A percentile compares a stretch with the other conserved stretches of the same genome.
phyloP scores from a whole-genome alignment of 2,329 filamentous ascomycete species.

The Alternaria triticina region DNA sequence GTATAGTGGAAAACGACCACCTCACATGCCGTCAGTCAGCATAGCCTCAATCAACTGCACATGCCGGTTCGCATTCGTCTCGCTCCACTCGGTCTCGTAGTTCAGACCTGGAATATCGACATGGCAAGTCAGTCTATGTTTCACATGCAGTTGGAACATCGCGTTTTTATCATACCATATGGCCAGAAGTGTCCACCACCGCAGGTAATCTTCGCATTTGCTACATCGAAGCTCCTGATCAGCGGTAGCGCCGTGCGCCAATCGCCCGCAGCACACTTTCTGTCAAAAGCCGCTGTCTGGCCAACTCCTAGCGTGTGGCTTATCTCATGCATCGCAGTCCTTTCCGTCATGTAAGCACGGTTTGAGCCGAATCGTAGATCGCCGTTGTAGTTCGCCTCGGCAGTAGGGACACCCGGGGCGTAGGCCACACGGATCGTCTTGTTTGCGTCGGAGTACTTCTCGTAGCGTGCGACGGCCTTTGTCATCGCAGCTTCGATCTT shows the following conservation, averaged over 20 bases:
- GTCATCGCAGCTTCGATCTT: slow-evolving; percentile 43
- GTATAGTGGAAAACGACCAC: neutral
- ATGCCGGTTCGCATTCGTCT: slow-evolving; percentile 44
- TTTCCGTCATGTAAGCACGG: slow-evolving; percentile 43
- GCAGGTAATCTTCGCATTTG: slow-evolving; percentile 40
- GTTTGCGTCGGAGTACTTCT: slow-evolving; percentile 26
- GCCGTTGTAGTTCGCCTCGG: slow-evolving; percentile 45
- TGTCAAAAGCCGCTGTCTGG: slow-evolving; percentile 40
- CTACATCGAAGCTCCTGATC: slow-evolving; percentile 39
- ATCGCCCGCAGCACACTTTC: slow-evolving; percentile 36
- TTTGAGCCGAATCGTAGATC: slow-evolving; percentile 44
- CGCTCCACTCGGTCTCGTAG: slow-evolving; percentile 45
- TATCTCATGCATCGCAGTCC: slow-evolving; percentile 47
- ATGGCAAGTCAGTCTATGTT: neutral
- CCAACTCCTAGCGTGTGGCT: slow-evolving; percentile 43
- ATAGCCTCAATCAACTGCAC: slow-evolving; percentile 43
- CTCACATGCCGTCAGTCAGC: slow-evolving; percentile 41
- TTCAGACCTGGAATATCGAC: slow-evolving; percentile 24
- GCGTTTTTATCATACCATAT: slow-evolving; percentile 21
- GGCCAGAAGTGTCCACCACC: slow-evolving; percentile 44
- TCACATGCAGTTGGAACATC: neutral
- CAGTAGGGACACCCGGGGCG: slow-evolving; percentile 41
- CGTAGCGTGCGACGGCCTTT: slow-evolving; percentile 37
- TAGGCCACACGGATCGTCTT: slow-evolving; percentile 41
- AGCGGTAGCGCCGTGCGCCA: slow-evolving; percentile 44